Percentiles rank a stretch among this genome's conserved stretches.
phyloP scores from a whole-genome alignment of 257 asterid genomes.

The Nicotiana noctiflora region DNA sequence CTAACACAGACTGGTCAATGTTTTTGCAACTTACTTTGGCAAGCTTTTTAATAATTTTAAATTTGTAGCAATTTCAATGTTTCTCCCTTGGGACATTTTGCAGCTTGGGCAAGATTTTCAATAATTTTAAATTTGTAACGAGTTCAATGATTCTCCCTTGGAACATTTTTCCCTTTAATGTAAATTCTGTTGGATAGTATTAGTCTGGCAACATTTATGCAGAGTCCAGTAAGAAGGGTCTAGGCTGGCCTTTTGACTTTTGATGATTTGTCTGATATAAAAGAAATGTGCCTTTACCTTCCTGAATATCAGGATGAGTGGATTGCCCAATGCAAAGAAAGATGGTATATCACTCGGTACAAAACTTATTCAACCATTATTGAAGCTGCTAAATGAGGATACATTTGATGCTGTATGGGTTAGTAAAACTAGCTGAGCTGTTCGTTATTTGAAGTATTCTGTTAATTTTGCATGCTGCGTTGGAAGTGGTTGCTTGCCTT shows the following conservation, averaged over 20 bases:
- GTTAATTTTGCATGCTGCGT: background rate
- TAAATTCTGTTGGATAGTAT: background rate
- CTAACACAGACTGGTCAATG: background rate
- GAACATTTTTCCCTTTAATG: background rate
- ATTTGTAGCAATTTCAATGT: background rate
- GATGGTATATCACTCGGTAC: constrained; percentile 65
- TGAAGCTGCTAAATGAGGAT: constrained; percentile 61
- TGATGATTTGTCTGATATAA: constrained; percentile 1
- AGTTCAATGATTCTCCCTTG: background rate
- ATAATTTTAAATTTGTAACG: background rate
- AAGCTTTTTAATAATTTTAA: background rate
- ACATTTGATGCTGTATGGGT: constrained; percentile 58
- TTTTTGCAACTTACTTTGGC: background rate
- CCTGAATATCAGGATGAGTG: constrained; percentile 54
- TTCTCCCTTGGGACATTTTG: no score
- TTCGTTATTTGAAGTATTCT: background rate
- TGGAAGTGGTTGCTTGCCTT: background rate
- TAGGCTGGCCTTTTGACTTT: background rate
- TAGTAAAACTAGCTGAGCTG: constrained; percentile 25
- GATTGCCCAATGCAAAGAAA: constrained; percentile 64
- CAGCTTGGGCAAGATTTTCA: background rate
- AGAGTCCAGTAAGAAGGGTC: background rate
- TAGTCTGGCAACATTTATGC: background rate
- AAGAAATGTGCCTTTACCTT: background rate
- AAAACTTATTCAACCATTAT: constrained; percentile 51